Evolutionary conservation across 2,329 filamentous ascomycete genomes (phyloP).

Genomic region (Alternaria conjuncta): DNA sequence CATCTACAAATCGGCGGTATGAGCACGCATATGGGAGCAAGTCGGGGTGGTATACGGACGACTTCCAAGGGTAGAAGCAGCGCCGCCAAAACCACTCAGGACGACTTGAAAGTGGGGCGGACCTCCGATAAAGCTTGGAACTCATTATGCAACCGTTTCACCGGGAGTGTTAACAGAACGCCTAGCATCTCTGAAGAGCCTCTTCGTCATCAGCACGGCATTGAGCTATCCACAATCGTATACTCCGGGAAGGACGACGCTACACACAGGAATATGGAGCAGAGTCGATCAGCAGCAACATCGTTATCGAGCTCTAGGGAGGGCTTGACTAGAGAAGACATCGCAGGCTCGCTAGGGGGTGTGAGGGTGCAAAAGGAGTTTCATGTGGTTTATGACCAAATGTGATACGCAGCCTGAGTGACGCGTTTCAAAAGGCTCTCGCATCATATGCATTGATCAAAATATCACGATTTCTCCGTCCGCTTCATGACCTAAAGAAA

Average conservation of each 20-base stretch:
- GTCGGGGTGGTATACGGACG: not conserved
- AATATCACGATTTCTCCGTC: not conserved
- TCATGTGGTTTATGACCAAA: not conserved
- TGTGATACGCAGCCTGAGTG: not conserved
- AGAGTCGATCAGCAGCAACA: not conserved
- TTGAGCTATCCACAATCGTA: constrained; percentile 11
- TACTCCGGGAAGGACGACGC: not conserved
- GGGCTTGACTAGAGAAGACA: not conserved
- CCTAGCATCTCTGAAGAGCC: constrained; percentile 10
- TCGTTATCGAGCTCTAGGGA: not conserved
- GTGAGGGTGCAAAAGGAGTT: not conserved
- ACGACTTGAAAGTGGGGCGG: not conserved
- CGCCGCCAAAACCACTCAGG: not conserved
- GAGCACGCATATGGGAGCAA: not conserved
- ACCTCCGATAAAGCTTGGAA: not conserved
- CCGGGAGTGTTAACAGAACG: not conserved
- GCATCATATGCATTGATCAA: not conserved
- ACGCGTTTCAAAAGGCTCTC: not conserved
- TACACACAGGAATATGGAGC: not conserved
- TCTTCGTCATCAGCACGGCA: constrained; percentile 9
- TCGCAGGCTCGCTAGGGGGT: not conserved
- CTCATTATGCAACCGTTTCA: not conserved
- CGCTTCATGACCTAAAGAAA: not conserved
- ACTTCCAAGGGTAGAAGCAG: not conserved
- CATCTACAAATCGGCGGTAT: constrained; percentile 10